Evolutionary conservation across 179 eudicot genomes (phyloP), one percentile per base, ranked within the genome.

Genomic region (Silene noctiflora): DNA sequence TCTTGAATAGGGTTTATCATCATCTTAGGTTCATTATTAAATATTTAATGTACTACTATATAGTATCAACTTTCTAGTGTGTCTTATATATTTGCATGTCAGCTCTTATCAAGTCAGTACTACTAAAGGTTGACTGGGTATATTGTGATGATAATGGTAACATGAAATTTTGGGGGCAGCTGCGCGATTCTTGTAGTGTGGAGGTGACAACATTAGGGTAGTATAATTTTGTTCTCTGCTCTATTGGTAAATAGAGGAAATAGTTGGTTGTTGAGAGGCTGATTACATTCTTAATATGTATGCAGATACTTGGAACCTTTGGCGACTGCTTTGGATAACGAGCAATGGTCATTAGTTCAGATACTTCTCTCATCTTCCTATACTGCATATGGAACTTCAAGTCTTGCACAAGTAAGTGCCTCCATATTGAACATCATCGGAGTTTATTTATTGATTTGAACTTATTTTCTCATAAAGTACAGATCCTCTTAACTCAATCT

Each of bases 341-440:
- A 94, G 85, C 90, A 84, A 66, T 94, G 98, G 97, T 94, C 98
- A 33, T 84, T 94, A 64, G 98, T 94, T 75, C 97, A 94, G 82
- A 85, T 88, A 82, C 88, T 92, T 75, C 85, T 92, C 70, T 90
- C 98, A 16, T 94, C 98, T 81, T 94, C 98, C 31, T 92, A 94
- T 78, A 89, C 81, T 74, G 97, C 97, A 82, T 94, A 94, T 82
- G 98, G 98, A 75, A 84, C 81, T 78, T 88, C 98, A 44, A 92
- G 95, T 81, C 90, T 94, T 84, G 89, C 87, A 81, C 89, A 91
- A 82, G 98, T 94, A 85, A 85, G 72, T 69, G 61, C 16, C 56
- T 27, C 35, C 6, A 35, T 39, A 35, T 67, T 67, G 51, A 67
- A 67, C 42, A 51, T 12, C 20, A 14, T 48, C 9, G 17, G 72